Evolutionary conservation across 2,329 filamentous ascomycete species (phyloP), one percentile per base, ranked within the genome.

Genomic region (Sporothrix brunneoviolacea): DNA sequence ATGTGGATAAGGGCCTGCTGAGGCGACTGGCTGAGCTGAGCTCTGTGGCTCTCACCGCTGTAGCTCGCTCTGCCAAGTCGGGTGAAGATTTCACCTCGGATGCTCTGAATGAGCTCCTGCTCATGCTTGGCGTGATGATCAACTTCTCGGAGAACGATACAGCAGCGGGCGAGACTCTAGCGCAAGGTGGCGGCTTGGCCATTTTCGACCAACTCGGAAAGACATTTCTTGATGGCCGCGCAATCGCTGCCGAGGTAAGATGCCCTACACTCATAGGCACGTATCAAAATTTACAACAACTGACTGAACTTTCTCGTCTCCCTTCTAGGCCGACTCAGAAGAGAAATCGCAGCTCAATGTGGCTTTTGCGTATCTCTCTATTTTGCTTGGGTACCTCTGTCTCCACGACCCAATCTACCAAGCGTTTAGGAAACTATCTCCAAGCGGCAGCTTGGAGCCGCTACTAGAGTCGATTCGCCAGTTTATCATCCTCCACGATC

Each of bases 91-190:
- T 79, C 48, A 64, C 72, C 10, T 66, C 70, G 2, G 70, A 71
- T 19, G 67, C 74, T 1, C 69, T 91, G 48, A 85, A 95, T 57
- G 77, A 80, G 43, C 74, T 95, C 13, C 79, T 95, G 43, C 74
- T 96, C 37, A 78, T 87, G 47, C 71, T 95, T 35, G 91, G 89
- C 0, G 80, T 88, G 19, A 79, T 91, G 67, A 95, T 95, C 65
- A 96, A 96, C 61, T 78, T 96, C 49, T 80, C 88, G 8, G 90
- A 95, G 64, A 84, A 88, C 62, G 89, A 83, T 60, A 72, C 81
- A 15, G 65, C 73, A 19, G 83, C 86, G 12, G 74, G 83, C 48
- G 64, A 68, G 40, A 69, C 60, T 54, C 70, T 65, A 61, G 76
- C 64, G 57, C 46, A 52, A 7, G 37, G 43, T 6, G 48, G 45